phyloP scores from a whole-genome alignment of 129 eudicot genomes.

The Arctium minus region DNA sequence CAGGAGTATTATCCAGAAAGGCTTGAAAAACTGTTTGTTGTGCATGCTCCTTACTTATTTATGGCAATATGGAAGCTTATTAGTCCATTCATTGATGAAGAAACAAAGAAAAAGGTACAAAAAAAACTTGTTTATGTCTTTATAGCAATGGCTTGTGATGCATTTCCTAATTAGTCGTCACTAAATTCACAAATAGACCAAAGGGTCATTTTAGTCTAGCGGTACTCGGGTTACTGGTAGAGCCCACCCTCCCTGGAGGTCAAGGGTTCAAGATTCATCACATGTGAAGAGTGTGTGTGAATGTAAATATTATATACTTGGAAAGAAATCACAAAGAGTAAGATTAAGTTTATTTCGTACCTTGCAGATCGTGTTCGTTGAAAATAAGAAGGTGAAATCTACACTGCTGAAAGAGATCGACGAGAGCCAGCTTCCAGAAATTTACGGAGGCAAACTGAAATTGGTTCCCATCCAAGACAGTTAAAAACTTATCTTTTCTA shows the following conservation, averaged over 20 bases:
- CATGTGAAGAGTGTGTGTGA: neutral
- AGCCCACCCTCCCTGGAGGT: neutral
- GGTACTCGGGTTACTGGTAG: neutral
- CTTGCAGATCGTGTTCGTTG: conserved; percentile 10
- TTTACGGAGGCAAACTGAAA: conserved; percentile 57
- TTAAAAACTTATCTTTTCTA: conserved; percentile 11
- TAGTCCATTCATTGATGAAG: conserved; percentile 62
- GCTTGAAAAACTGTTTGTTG: conserved; percentile 55
- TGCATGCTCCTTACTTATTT: conserved; percentile 62
- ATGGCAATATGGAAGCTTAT: conserved; percentile 66
- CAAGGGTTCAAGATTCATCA: neutral
- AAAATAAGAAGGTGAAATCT: conserved; percentile 35
- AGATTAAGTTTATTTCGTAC: neutral
- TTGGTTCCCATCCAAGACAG: conserved; percentile 63
- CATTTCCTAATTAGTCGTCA: neutral
- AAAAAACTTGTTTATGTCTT: neutral
- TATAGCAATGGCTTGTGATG: neutral
- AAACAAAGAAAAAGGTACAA: conserved; percentile 63
- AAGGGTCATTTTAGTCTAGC: neutral
- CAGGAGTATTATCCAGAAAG: conserved; percentile 83
- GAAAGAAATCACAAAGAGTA: neutral
- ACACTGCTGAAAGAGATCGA: conserved; percentile 69
- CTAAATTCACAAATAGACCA: neutral
- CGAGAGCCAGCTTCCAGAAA: conserved; percentile 68
- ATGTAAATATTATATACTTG: neutral